Conservation (phyloP, 306 rosid species). For the Rosa lucieae region DNA sequence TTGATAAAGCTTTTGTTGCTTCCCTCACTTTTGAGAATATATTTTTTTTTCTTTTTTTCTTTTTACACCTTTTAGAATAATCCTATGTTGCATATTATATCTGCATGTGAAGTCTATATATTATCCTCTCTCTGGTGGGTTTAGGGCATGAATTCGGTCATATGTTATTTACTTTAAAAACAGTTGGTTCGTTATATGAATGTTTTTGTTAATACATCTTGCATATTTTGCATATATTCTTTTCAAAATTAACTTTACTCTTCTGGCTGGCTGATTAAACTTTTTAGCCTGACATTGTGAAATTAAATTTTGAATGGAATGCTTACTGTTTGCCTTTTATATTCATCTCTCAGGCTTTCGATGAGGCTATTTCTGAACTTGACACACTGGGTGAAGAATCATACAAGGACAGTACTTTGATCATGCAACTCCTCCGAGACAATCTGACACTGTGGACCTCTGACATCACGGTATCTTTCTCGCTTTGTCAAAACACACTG, state of each 20-base stretch:
- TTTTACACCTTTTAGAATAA: not conserved
- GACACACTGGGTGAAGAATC: conserved; percentile 96
- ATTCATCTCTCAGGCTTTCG: conserved; percentile 65
- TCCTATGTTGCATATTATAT: not conserved
- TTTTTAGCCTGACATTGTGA: not conserved
- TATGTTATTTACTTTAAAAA: not conserved
- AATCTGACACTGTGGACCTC: conserved; percentile 97
- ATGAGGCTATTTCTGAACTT: conserved; percentile 90
- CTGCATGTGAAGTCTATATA: not conserved
- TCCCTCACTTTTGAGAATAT: not conserved
- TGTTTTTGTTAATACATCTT: not conserved
- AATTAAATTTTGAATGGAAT: not conserved
- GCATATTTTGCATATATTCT: too few species aligned
- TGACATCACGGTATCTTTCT: conserved; percentile 65
- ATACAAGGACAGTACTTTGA: conserved; percentile 94
- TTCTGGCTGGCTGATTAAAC: not conserved
- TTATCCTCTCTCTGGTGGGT: not conserved
- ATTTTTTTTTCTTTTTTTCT: not conserved
- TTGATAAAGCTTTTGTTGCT: not conserved
- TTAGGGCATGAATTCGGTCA: not conserved
- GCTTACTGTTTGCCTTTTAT: not conserved
- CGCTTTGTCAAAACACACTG: not conserved
- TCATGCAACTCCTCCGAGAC: conserved; percentile 97
- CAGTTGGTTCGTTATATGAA: not conserved
- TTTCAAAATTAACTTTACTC: too few species aligned